Evolutionary conservation across 2,329 filamentous ascomycete species (phyloP), one percentile per base, ranked within the genome.

Genomic region (Fusarium marasasianum): DNA sequence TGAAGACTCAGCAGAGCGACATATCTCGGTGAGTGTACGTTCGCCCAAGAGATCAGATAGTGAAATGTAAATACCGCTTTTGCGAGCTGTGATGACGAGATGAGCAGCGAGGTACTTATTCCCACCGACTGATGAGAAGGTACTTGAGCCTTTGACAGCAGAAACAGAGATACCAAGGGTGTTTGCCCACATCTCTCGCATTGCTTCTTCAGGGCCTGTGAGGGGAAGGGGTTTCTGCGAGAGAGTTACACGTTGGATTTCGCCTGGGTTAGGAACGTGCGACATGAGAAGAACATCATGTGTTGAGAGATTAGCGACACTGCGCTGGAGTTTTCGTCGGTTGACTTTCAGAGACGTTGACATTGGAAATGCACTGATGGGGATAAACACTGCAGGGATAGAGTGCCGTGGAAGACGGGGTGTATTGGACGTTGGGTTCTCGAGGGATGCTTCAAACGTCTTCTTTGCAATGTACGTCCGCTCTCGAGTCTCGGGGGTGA

Each of bases 301-400:
- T 10, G 82, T 82, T 1, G 84, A 84, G 15, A 87, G 68, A 1
- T 82, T 82, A 1, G 82, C 75, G 35, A 85, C 84, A 67, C 85
- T 82, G 69, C 83, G 85, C 63, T 86, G 85, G 13, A 89, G 82
- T 59, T 84, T 84, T 24, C 83, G 80, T 4, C 86, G 82, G 71
- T 89, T 85, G 45, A 89, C 82, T 72, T 89, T 87, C 59, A 89
- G 81, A 0, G 86, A 86, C 0, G 83, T 81, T 1, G 86, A 88
- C 29, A 88, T 75, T 0, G 88, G 88, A 26, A 89, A 81, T 17
- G 81, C 76, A 51, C 82, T 82, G 29, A 89, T 79, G 0, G 87
- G 87, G 6, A 90, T 82, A 55, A 86, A 89, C 6, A 85, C 81
- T 2, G 82, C 80, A 0, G 87, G 87, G n/a, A 88, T 80, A 76